Base-by-base conservation (phyloP, 2,329 filamentous ascomycete species). In the Cyclaneusma minus region DNA sequence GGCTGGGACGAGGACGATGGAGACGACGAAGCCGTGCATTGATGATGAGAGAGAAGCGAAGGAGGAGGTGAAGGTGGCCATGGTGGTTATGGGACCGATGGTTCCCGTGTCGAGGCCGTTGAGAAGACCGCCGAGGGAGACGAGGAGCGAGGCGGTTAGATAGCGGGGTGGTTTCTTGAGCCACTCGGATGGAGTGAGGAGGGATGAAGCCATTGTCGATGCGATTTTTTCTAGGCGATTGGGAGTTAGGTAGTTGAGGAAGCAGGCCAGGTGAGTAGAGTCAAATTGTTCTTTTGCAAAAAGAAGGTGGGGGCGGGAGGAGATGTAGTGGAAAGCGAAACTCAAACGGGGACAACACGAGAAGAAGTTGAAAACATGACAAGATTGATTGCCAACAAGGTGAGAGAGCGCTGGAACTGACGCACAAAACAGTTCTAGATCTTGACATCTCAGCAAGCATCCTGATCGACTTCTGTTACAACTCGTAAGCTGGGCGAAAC, bases 1-100 rank as follows among this genome's bases (percentile, higher is more conserved):
- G 4, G 64, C 68, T 0, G 68, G 62, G 16, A 75, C 53, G 25
- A 74, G 48, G 29, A 75, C 65, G 3, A 58, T 56, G 1, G 68
- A 72, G 3, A 76, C 66, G 2, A 64, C 60, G 10, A 73, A 51
- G 0, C 69, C 69, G 27, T 64, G 60, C 4, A 70, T 42, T 0
- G 56, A 58, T 1, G 67, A 50, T 0, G 62, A 62, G 18, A 66
- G 50, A 4, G 41, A 37, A 1, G 65, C 66, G 24, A 72, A 59
- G 7, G 47, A 43, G 6, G 39, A 31, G 4, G 43, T 40, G 39
- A 60, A 66, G 24, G 45, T 40, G 1, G 47, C 40, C 63, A 68
- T 66, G 2, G 52, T 50, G 1, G 62, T 66, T 1, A 65, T 47
- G 5, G 62, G 57, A 0, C 60, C 62, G 20, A 66, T 62, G 12